Base-by-base conservation (phyloP, 768 basidiomycete genomes). In the Ramaria rubella region DNA sequence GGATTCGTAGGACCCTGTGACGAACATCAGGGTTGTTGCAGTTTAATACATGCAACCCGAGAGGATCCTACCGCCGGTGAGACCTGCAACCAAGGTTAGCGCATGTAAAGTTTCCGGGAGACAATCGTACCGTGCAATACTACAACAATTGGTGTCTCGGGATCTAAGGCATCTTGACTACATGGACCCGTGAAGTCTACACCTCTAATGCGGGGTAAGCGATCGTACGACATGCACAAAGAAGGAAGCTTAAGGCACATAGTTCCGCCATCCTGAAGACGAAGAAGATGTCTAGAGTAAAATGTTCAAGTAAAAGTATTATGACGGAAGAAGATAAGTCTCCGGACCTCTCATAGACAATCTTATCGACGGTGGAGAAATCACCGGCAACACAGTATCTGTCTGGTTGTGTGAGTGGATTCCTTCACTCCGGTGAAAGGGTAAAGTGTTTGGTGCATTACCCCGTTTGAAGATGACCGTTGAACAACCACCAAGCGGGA, bases 1-100 rank as follows among this genome's bases (percentile, higher is more conserved):
- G 19, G 85, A 77, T 75, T 95, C 95, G 66, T 95, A 82, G 19
- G 90, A 92, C 36, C 90, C 90, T 91, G 60, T 15, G 48, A 48
- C 23, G 23, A 27, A 19, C 8, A 48, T 58, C 63, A 59, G 58
- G 52, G 67, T 36, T 76, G 71, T 59, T 75, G 73, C 1, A 40
- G 68, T 21, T 71, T n/a, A n/a, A n/a, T n/a, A 67, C 52, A 68
- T 6, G 54, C 46, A 48, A 48, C 29, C 23, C 29, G 29, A 26
- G 46, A 24, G 46, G 27, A 42, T 21, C 27, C 40, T 57, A 72
- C 77, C 77, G 59, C 78, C 78, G 6, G 76, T 72, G 23, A 78
- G 63, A 4, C 55, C 55, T 56, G 40, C 29, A 9, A 44, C n/a
- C 27, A 19, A n/a, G 29, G 31, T 56, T 24, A 19, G 17, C 27